Conservation (phyloP, 257 asterid species). For the Coffea eugenioides region DNA sequence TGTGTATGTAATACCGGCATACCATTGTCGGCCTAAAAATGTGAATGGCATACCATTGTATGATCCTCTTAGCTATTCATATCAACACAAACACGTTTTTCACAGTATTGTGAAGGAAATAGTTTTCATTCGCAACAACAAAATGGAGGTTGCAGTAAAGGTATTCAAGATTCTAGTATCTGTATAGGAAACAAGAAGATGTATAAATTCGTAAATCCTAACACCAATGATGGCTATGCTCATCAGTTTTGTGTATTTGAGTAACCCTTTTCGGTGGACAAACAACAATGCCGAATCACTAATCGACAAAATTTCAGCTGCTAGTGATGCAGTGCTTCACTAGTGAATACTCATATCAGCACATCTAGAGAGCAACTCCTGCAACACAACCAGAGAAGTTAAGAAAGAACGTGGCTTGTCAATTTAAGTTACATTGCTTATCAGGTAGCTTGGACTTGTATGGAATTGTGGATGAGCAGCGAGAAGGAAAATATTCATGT, state of each 20-base stretch:
- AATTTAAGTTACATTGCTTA: neutral
- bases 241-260: neutral
- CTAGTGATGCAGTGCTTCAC: neutral
- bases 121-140: no score
- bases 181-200: no score
- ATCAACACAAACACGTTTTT: no score
- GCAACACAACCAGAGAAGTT: constrained; percentile 5
- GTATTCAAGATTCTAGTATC: no score
- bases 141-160: no score
- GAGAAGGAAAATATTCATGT: neutral
- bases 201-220: neutral
- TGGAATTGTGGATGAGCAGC: neutral
- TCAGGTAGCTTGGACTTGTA: neutral
- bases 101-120: no score
- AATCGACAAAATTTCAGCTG: neutral
- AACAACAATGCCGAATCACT: neutral
- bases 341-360: constrained; percentile 12
- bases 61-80: no score
- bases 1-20: no score
- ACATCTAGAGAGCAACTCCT: constrained; percentile 19
- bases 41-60: no score
- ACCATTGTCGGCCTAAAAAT: no score
- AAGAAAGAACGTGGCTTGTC: neutral
- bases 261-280: neutral
- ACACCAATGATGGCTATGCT: neutral